A percentile compares a stretch with the other conserved stretches of the same genome.
These are phyloP conservation scores for Kodamaea kaohsiungensis DNA, from an alignment of 805 yeast genomes.

Conservation along the genomic window DNA sequence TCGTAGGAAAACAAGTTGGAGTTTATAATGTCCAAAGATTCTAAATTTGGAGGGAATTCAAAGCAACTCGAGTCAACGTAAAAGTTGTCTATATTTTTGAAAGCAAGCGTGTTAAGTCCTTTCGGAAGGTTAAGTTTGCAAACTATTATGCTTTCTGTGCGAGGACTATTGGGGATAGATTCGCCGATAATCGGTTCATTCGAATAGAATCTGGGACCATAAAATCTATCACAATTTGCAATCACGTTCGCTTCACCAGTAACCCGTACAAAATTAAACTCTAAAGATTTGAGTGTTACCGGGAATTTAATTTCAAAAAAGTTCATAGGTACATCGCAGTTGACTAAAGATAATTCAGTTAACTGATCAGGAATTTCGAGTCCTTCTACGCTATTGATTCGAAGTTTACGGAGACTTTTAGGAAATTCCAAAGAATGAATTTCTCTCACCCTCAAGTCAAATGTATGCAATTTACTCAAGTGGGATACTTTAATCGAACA, in stretches of 20 bases:
- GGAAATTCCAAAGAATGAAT: background rate
- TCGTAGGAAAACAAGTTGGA: background rate
- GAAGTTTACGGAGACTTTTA: background rate
- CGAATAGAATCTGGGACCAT: too few species aligned
- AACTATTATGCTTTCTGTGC: background rate
- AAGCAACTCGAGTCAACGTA: background rate
- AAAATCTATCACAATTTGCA: background rate
- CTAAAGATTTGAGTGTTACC: background rate
- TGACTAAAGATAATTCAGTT: background rate
- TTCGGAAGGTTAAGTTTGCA: background rate
- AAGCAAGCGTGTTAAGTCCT: background rate
- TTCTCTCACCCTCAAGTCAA: background rate
- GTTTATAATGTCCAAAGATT: background rate
- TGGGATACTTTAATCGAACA: background rate
- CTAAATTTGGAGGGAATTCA: background rate
- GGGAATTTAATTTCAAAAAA: background rate
- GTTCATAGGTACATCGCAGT: background rate
- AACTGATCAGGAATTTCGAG: background rate
- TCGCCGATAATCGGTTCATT: too few species aligned
- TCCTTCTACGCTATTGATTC: background rate
- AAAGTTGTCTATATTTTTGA: too few species aligned
- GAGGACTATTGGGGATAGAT: too few species aligned
- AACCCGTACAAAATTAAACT: background rate
- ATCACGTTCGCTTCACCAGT: background rate
- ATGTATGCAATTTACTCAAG: background rate